Conservation (phyloP, 2,329 filamentous ascomycete genomes). For the Diaporthe helianthi region DNA sequence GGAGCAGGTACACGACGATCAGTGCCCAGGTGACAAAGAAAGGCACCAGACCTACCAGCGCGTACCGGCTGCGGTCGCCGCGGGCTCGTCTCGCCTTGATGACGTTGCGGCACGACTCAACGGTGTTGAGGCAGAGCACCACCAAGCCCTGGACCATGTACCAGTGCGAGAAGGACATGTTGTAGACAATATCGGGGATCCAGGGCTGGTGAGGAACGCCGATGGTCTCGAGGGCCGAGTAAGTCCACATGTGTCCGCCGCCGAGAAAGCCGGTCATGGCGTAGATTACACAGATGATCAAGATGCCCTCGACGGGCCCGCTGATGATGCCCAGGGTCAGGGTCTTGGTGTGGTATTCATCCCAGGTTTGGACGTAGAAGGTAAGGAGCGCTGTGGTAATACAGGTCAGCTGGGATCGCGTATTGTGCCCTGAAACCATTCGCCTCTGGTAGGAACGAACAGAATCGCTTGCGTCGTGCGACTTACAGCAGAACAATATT, state of each 20-base stretch:
- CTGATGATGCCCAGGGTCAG: slow-evolving; percentile 91
- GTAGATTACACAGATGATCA: slow-evolving; percentile 84
- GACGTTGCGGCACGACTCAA: slow-evolving; percentile 82
- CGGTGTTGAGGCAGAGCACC: slow-evolving; percentile 84
- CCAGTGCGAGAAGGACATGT: slow-evolving; percentile 88
- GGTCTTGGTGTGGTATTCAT: slow-evolving; percentile 98
- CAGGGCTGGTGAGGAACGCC: slow-evolving; percentile 69
- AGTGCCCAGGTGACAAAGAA: slow-evolving; percentile 81
- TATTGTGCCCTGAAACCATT: neutral
- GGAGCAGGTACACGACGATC: slow-evolving; percentile 78
- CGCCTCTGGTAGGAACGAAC: slow-evolving; percentile 26
- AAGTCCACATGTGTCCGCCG: slow-evolving; percentile 92
- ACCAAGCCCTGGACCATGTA: slow-evolving; percentile 87
- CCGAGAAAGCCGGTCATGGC: slow-evolving; percentile 83
- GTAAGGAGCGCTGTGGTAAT: slow-evolving; percentile 73
- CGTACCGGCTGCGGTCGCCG: slow-evolving; percentile 73
- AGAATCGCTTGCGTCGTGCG: neutral
- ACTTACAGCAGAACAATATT: slow-evolving; percentile 80
- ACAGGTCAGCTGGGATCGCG: slow-evolving; percentile 7
- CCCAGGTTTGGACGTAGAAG: slow-evolving; percentile 99
- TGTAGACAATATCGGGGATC: slow-evolving; percentile 76
- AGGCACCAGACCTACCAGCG: slow-evolving; percentile 83
- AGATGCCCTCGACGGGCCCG: slow-evolving; percentile 91
- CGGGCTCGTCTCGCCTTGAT: slow-evolving; percentile 79
- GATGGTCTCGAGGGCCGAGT: slow-evolving; percentile 75